Base-by-base conservation (phyloP, 2,329 filamentous ascomycete species). In the Fusarium agapanthi region DNA sequence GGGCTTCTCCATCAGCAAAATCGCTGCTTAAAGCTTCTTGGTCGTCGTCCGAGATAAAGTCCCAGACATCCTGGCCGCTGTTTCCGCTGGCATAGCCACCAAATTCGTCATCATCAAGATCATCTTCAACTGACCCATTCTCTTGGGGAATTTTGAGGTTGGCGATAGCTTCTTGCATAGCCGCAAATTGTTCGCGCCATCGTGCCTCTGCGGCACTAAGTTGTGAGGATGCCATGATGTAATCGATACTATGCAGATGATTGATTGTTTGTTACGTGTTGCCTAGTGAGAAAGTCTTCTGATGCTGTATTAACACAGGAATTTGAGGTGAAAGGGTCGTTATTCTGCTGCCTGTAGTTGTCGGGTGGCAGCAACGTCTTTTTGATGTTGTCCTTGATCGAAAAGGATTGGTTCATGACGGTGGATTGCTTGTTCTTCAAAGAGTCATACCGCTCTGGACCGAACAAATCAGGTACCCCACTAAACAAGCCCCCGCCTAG, bases 101-200 rank as follows among this genome's bases (percentile, higher is more conserved):
- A 35, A 88, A 85, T 38, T 93, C 91, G 14, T 94, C 90, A 69
- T 93, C 91, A 47, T 91, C 82, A 60, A 90, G 87, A 18, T 87
- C 84, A 24, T 84, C 83, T 43, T 83, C 78, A 48, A 84, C 81
- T 35, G 84, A 81, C 41, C 82, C 58, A 34, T 78, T 71, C 18
- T 77, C 79, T 6, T 77, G 71, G 6, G 86, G 83, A n/a, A 89
- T 81, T 61, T 88, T 86, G 58, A 98, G 85, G 28, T 92, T 89
- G 45, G 92, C 93, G 65, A 98, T 90, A 47, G 95, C 94, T 68
- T 92, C 88, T 78, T 92, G 92, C 96, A 99, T 98, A 37, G 92
- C 90, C 34, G 90, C 88, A 76, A 97, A 89, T 80, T 98, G 94
- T 66, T 90, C 88, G 73, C 95, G 91, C 96, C 96, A 98, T 88